Base-by-base conservation (phyloP, 352 stramenopile species). In the Plasmopara halstedii region DNA sequence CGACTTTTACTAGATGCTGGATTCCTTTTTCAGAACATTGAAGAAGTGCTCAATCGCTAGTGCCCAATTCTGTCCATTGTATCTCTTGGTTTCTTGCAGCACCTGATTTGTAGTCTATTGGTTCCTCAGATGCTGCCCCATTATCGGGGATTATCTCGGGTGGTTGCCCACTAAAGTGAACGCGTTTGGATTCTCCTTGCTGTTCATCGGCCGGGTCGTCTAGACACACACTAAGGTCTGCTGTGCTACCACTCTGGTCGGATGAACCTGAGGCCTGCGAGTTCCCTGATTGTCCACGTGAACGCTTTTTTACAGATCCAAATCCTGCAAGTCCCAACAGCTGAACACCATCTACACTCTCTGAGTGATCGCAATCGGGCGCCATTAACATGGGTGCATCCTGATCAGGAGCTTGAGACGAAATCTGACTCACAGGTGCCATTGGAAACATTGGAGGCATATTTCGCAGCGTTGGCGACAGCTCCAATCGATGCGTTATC, bases 401-500 rank as follows among this genome's bases (percentile, higher is more conserved):
- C 13, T 64, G 51, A 3, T 69, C 40, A 14, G 46, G 41, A 18
- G 41, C 44, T n/a, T 59, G 46, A 11, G 57, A 27, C 18, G 53
- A 38, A 14, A 22, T 46, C 21, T 62, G 61, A 38, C 45, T 43
- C 8, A 60, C 45, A 0, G 48, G 50, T 9, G 49, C 53, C 55
- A 69, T 62, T 0, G 60, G 60, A 32, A 69, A 69, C 64, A 84
- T 74, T 0, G 70, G 67, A 6, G 78, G 69, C 46, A 81, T 56
- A 29, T 60, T 73, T 33, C 73, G 63, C 29, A 66, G 46, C 6
- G 55, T 65, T 13, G 74, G 73, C 6, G 75, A 88, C 1, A 88
- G 63, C 47, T 86, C 81, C 29, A 89, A 53, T 18, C 81, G 62
- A 40, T 93, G 85, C 37, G 78, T 73, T 49, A 93, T 64, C 46